Percentiles rank a stretch among this genome's conserved stretches.
phyloP scores from a whole-genome alignment of 2,329 filamentous ascomycete species.

The Colletotrichum sidae region DNA sequence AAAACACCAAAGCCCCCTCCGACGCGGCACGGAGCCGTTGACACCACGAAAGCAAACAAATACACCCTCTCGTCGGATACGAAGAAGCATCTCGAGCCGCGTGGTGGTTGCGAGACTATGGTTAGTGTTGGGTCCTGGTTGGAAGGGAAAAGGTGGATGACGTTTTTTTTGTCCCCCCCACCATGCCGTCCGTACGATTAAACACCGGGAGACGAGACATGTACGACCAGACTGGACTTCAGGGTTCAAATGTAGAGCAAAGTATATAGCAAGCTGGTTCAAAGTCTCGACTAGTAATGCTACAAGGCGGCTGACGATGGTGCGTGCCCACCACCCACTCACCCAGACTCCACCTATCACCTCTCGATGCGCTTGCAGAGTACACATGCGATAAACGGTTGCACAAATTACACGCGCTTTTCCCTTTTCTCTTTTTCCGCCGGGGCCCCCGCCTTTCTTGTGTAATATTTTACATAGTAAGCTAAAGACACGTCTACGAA shows the following conservation, averaged over 20 bases:
- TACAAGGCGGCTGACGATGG: conserved; percentile 18
- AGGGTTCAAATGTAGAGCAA: conserved; percentile 12
- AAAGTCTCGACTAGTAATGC: conserved; percentile 25
- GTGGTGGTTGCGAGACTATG: no score
- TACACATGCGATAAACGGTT: conserved; percentile 6
- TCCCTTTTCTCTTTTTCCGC: conserved; percentile 14
- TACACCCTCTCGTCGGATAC: background rate
- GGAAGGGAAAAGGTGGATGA: no score
- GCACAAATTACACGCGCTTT: conserved; percentile 19
- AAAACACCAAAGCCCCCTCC: no score
- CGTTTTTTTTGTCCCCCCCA: background rate
- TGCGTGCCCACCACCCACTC: background rate
- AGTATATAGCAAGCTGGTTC: conserved; percentile 9
- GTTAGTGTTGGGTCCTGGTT: no score
- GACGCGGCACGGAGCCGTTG: no score
- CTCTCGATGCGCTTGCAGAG: background rate
- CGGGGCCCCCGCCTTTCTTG: background rate
- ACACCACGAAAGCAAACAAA: no score
- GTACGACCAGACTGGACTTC: background rate
- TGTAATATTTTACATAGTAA: background rate
- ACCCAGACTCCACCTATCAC: background rate
- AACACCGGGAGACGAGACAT: conserved; percentile 3
- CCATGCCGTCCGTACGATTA: background rate
- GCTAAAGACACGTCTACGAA: conserved; percentile 9
- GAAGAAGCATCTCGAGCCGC: conserved; percentile 11